Percentiles rank a stretch among this genome's conserved stretches.
Evolutionary conservation across 2,329 filamentous ascomycete species (phyloP).

Genomic region (Magnaporthiopsis rhizophila): DNA sequence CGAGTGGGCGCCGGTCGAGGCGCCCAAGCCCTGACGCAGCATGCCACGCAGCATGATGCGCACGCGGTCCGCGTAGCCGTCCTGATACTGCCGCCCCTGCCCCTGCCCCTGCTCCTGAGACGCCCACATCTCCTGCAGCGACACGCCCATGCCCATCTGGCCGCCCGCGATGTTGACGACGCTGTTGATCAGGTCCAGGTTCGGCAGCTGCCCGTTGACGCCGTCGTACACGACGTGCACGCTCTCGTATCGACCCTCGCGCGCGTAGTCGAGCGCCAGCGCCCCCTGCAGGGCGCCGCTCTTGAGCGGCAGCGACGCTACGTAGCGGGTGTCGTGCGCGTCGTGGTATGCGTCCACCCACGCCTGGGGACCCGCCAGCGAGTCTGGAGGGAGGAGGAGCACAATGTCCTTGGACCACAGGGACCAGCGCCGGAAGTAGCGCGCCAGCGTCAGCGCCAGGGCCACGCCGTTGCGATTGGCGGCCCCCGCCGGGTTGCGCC

Average conservation of each 20-base stretch:
- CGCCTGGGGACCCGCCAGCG: slow-evolving; percentile 81
- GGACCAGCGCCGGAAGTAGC: slow-evolving; percentile 97
- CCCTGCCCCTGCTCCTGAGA: slow-evolving; percentile 52
- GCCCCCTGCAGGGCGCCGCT: slow-evolving; percentile 89
- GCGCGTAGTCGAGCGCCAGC: slow-evolving; percentile 87
- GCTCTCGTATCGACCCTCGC: slow-evolving; percentile 75
- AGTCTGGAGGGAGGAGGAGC: slow-evolving; percentile 81
- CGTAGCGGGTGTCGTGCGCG: slow-evolving; percentile 61
- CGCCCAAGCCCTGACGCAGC: slow-evolving; percentile 82
- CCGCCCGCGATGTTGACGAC: slow-evolving; percentile 78
- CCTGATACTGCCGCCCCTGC: slow-evolving; percentile 23
- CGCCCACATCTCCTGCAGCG: slow-evolving; percentile 75
- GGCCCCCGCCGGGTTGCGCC: slow-evolving; percentile 71
- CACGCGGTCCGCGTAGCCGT: slow-evolving; percentile 73
- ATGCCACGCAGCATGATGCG: slow-evolving; percentile 87
- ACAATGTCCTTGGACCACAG: slow-evolving; percentile 99
- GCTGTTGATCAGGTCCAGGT: slow-evolving; percentile 92
- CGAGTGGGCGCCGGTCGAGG: slow-evolving; percentile 85
- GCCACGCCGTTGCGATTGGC: slow-evolving; percentile 84
- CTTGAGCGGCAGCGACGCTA: slow-evolving; percentile 77
- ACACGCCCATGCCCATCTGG: slow-evolving; percentile 83
- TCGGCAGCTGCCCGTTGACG: slow-evolving; percentile 89
- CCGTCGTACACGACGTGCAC: slow-evolving; percentile 93
- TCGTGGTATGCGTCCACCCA: slow-evolving; percentile 99
- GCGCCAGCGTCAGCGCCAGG: slow-evolving; percentile 74